Base-by-base conservation (phyloP, 768 basidiomycete species). In the Pleurotus tuber-regium region DNA sequence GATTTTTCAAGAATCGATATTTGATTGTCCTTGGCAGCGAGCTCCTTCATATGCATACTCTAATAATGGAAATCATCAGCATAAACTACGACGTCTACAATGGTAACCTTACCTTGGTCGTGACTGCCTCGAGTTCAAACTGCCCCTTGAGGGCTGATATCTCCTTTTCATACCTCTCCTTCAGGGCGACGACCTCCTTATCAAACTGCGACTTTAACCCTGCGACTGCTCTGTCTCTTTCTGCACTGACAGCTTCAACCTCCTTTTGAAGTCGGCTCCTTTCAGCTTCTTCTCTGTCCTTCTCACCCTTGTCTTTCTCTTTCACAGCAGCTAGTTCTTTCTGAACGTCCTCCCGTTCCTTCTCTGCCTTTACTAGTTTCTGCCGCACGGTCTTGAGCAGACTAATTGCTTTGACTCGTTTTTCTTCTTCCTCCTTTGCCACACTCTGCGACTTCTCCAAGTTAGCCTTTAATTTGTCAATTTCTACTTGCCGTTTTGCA, bases 381-480 rank as follows among this genome's bases (percentile, higher is more conserved):
- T 93, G 87, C 50, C 97, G 74, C n/a, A 98, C 91, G 1, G 93
- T 93, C 70, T 98, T 98, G 52, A 99, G 73, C 23, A 98, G 70
- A 44, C 85, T 87, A 57, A 98, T 88, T 0, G 95, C 95, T 62
- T 98, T 99, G 16, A 85, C 82, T 10, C 96, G 84, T 69, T 99
- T 98, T 69, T 99, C 97, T 66, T 98, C 97, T 63, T 98, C 97
- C 54, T 98, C 95, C 65, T 91, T 97, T 4, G 84, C 86, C 8
- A 73, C 50, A 16, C 71, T 72, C 56, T 83, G 85, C 2, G 78
- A 69, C 39, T 78, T 79, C 41, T 83, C 77, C 1, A 86, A 66
- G 51, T 97, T 90, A 14, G 74, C 66, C 41, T 76, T 74, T n/a
- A 93, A 70, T 14, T 74, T 76, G 2, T 78, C 76, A 0, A 86